These are phyloP conservation scores for Euryodendron excelsum DNA, from an alignment of 148 eudicot species.

Conservation along the genomic window DNA sequence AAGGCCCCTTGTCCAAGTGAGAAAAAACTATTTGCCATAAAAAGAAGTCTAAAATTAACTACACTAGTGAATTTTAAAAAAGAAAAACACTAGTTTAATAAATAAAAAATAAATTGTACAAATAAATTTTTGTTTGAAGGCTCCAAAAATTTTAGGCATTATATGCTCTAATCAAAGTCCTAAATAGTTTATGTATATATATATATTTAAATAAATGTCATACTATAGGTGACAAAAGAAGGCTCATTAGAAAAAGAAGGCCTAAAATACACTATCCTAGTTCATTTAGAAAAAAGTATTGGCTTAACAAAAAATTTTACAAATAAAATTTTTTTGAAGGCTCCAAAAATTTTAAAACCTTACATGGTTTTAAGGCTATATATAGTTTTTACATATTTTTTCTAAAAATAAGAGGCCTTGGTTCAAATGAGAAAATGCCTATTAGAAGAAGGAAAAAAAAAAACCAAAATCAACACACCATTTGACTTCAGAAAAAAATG, in stretches of 20 bases:
- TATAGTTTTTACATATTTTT: too few species aligned
- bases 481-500: not conserved
- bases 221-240: not conserved
- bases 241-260: too few species aligned
- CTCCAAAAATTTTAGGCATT: not conserved
- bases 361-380: not conserved
- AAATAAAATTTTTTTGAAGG: too few species aligned
- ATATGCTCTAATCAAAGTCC: not conserved
- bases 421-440: not conserved
- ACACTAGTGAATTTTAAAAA: not conserved
- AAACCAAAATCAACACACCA: too few species aligned
- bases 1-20: not conserved
- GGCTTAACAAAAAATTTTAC: too few species aligned
- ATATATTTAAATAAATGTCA: not conserved
- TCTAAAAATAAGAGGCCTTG: too few species aligned
- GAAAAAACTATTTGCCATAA: not conserved
- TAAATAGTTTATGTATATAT: too few species aligned
- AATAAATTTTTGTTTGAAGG: not conserved
- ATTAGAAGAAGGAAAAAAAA: not conserved
- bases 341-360: too few species aligned
- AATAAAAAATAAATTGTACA: not conserved
- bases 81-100: not conserved
- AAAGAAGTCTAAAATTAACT: too few species aligned
- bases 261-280: not conserved
- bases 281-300: not conserved